A percentile compares a stretch with the other conserved stretches of the same genome.
These are phyloP conservation scores for Claviceps pazoutovae DNA, from an alignment of 2,329 filamentous ascomycete species.

Conservation along the genomic window DNA sequence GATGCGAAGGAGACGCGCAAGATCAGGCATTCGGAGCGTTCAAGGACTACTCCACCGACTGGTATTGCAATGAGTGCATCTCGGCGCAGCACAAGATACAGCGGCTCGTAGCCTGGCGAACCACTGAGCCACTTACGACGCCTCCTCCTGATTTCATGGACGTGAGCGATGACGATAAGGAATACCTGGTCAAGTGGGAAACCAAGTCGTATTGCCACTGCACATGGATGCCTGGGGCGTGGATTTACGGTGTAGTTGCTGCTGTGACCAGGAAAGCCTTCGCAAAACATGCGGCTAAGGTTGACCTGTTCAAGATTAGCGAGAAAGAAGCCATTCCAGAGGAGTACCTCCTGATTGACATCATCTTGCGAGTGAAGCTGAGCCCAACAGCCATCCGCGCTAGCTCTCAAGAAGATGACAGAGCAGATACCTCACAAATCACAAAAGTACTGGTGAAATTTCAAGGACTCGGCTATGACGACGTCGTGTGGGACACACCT, in stretches of 20 bases:
- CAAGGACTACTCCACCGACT: conserved; percentile 58
- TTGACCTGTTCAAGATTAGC: conserved; percentile 48
- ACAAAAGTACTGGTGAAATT: conserved; percentile 74
- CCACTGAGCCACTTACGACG: conserved; percentile 31
- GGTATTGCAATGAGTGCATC: conserved; percentile 69
- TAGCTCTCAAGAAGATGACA: conserved; percentile 53
- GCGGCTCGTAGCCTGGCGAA: conserved; percentile 74
- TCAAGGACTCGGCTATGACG: conserved; percentile 81
- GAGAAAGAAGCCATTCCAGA: conserved; percentile 73
- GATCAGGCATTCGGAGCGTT: conserved; percentile 37
- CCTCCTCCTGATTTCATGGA: conserved; percentile 28
- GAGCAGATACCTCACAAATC: conserved; percentile 58
- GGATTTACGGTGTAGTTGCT: conserved; percentile 63
- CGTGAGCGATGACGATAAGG: conserved; percentile 50
- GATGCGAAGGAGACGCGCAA: conserved; percentile 18
- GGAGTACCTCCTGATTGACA: conserved; percentile 72
- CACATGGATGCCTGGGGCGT: conserved; percentile 76
- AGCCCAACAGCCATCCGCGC: conserved; percentile 30
- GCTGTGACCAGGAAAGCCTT: conserved; percentile 60
- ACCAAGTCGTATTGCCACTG: conserved; percentile 67
- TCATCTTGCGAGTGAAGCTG: conserved; percentile 68
- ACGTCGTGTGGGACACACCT: conserved; percentile 78
- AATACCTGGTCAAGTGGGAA: conserved; percentile 88
- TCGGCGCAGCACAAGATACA: conserved; percentile 54
- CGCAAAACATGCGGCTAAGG: conserved; percentile 50